phyloP scores from a whole-genome alignment of 371 early-diverging fungal genomes.

The Mortierella sp. region DNA sequence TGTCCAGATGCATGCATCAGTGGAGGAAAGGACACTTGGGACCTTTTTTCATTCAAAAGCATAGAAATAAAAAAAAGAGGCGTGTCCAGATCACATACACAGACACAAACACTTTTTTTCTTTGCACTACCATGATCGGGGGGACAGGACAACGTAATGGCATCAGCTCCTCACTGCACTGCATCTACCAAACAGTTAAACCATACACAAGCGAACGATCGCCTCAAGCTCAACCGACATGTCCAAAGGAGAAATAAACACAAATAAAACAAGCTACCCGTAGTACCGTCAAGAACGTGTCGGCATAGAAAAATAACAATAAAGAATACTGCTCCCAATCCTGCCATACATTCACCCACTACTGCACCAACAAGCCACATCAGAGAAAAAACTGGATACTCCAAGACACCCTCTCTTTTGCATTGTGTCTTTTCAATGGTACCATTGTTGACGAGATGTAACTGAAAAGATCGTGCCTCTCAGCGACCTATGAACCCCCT shows the following conservation, averaged over 20 bases:
- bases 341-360: background rate
- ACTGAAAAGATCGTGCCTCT: background rate
- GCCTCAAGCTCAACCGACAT: background rate
- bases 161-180: too few relatives aligned
- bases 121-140: slow-evolving; percentile 5
- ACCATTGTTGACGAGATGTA: background rate
- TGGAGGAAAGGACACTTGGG: too few relatives aligned
- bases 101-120: background rate
- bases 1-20: background rate
- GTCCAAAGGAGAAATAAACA: background rate
- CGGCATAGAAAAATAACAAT: background rate
- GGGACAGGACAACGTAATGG: background rate
- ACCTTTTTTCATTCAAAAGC: too few relatives aligned
- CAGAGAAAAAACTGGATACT: background rate
- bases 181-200: background rate
- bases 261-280: background rate
- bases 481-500: too few relatives aligned
- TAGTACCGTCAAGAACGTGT: background rate
- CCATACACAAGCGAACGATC: background rate
- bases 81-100: background rate
- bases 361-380: background rate
- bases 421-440: too few relatives aligned
- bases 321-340: background rate
- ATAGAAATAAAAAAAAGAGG: background rate
- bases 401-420: background rate